Percentiles rank a stretch among this genome's conserved stretches.
These are phyloP conservation scores for Sindora glabra DNA, from an alignment of 306 rosid genomes.

Conservation along the genomic window DNA sequence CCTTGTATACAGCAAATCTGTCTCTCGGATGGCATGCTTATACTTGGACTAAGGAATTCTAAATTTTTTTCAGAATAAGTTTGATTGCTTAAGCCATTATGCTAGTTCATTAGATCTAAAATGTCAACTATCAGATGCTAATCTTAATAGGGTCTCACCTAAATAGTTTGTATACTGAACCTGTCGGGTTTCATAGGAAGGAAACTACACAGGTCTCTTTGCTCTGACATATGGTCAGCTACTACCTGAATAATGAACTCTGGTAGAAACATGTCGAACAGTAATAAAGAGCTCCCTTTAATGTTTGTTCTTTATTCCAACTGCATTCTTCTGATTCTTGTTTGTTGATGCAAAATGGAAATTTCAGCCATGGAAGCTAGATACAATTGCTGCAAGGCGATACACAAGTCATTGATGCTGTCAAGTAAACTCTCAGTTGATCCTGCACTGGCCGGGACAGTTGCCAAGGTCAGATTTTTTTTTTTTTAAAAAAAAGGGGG, in stretches of 20 bases:
- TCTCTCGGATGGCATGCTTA: neutral
- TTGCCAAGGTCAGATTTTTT: conserved; percentile 49
- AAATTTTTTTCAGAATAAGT: neutral
- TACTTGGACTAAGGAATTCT: neutral
- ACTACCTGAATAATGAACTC: too few species aligned
- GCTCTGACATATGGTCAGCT: too few species aligned
- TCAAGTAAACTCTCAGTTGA: conserved; percentile 49
- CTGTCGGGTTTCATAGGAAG: too few species aligned
- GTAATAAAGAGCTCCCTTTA: too few species aligned
- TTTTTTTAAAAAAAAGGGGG: neutral
- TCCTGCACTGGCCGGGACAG: conserved; percentile 45
- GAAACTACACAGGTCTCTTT: too few species aligned
- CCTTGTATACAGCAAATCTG: neutral
- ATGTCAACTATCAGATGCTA: too few species aligned
- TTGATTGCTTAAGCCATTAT: neutral
- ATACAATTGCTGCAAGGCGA: conserved; percentile 68
- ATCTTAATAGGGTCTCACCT: too few species aligned
- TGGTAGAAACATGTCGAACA: too few species aligned
- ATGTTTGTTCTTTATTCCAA: neutral
- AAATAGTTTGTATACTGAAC: too few species aligned
- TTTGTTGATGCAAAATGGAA: neutral
- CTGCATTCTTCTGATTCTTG: neutral
- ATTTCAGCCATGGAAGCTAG: conserved; percentile 86
- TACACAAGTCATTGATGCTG: conserved; percentile 40
- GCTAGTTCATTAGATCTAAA: too few species aligned